These are phyloP conservation scores for Marchantia paleacea DNA, from an alignment of 225 moss, liverwort and hornwort species.

Conservation along the genomic window DNA sequence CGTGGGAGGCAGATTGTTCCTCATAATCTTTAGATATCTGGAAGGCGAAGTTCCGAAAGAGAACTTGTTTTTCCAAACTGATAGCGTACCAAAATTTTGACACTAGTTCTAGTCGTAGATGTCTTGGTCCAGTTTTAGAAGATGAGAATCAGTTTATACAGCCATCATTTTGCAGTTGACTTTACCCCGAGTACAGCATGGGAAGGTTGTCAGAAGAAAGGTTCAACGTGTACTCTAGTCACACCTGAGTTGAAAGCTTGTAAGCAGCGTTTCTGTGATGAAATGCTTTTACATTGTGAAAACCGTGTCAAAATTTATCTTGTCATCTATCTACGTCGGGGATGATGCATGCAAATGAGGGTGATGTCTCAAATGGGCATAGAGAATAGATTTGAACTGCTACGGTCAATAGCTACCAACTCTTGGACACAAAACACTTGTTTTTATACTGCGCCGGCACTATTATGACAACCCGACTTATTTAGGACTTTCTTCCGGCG, in stretches of 20 bases:
- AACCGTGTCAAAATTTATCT: not conserved
- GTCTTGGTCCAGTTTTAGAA: not conserved
- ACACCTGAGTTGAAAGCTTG: not conserved
- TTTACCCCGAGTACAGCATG: not conserved
- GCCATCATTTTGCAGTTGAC: not conserved
- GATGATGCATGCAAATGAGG: not conserved
- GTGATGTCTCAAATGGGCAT: not conserved
- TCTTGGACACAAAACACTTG: not conserved
- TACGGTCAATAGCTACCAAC: not conserved
- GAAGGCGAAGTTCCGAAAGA: not conserved
- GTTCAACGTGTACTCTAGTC: not conserved
- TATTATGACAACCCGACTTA: not conserved
- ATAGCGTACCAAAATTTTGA: not conserved
- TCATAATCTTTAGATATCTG: not conserved
- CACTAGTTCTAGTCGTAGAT: not conserved
- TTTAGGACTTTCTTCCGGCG: slow-evolving; percentile 11
- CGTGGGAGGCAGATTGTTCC: not conserved
- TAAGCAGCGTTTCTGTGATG: not conserved
- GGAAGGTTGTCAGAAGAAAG: not conserved
- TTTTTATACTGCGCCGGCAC: not conserved
- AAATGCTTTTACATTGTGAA: not conserved
- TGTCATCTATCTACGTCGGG: not conserved
- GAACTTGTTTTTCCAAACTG: not conserved
- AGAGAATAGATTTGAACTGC: not conserved
- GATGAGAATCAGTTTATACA: not conserved